Evolutionary conservation across 192 early-diverging fungal genomes (phyloP).

Genomic region (Rhizophlyctis rosea): DNA sequence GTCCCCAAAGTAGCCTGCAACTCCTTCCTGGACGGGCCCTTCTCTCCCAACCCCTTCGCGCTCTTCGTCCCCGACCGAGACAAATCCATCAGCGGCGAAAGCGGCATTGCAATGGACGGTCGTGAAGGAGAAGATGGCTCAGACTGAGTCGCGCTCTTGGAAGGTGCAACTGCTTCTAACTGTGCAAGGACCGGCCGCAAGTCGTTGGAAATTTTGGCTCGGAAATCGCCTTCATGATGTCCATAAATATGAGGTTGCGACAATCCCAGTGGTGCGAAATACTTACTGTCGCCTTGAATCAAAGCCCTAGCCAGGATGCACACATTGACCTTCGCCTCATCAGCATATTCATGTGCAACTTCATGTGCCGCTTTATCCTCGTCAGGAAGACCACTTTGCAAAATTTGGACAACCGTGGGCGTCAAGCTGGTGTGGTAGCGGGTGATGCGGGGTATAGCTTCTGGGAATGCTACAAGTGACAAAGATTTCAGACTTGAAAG

Average conservation of each 20-base stretch:
- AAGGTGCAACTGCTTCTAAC: slow-evolving; percentile 21
- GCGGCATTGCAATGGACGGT: no score
- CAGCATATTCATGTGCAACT: slow-evolving; percentile 29
- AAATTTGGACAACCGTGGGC: slow-evolving; percentile 32
- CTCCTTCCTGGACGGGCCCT: slow-evolving; percentile 1
- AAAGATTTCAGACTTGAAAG: background rate
- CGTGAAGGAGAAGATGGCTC: no score
- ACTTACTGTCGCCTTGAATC: slow-evolving; percentile 31
- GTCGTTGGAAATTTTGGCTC: background rate
- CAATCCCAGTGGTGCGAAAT: no score
- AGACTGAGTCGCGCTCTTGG: no score
- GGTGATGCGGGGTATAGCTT: slow-evolving; percentile 27
- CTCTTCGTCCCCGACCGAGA: slow-evolving; percentile 17
- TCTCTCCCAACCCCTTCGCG: slow-evolving; percentile 12
- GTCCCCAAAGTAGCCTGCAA: slow-evolving; percentile 5
- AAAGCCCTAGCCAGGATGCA: slow-evolving; percentile 39
- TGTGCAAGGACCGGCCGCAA: slow-evolving; percentile 9
- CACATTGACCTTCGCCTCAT: slow-evolving; percentile 41
- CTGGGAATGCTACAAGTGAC: slow-evolving; percentile 27
- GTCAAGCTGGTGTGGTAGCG: slow-evolving; percentile 33
- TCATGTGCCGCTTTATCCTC: slow-evolving; percentile 6
- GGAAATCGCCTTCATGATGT: slow-evolving; percentile 9
- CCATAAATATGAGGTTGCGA: no score
- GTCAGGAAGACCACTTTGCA: slow-evolving; percentile 28
- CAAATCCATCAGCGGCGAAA: background rate